Evolutionary conservation across 495 filamentous ascomycete genomes (phyloP).

Genomic region (Diplogelasinospora grovesii): DNA sequence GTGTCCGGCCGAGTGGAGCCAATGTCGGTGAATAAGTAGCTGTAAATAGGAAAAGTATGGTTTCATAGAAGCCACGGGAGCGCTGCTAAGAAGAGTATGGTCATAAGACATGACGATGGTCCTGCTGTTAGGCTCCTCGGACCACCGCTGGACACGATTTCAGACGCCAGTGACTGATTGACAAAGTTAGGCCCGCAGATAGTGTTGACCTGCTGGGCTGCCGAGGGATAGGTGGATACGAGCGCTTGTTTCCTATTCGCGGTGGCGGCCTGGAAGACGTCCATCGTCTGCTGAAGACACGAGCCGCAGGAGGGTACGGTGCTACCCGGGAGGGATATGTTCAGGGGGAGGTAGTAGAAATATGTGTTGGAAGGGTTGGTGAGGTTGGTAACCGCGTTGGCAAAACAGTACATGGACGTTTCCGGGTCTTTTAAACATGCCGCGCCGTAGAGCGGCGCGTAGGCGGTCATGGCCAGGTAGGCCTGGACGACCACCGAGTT

Average conservation of each 20-base stretch:
- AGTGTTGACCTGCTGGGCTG: constrained; percentile 59
- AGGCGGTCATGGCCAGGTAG: constrained; percentile 60
- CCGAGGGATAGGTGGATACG: constrained; percentile 50
- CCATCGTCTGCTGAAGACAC: constrained; percentile 68
- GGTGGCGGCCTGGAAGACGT: constrained; percentile 55
- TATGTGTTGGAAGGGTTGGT: constrained; percentile 61
- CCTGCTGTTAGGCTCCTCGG: background rate
- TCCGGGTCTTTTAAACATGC: constrained; percentile 60
- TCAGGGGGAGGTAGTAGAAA: constrained; percentile 79
- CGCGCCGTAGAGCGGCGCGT: constrained; percentile 68
- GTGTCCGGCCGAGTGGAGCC: too few species aligned
- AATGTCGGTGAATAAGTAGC: too few species aligned
- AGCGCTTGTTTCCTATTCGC: constrained; percentile 53
- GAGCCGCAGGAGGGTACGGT: constrained; percentile 58
- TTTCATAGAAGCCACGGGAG: background rate
- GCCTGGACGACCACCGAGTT: constrained; percentile 66
- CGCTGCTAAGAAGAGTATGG: background rate
- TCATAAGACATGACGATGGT: background rate
- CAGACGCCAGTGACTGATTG: constrained; percentile 49
- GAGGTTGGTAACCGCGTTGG: constrained; percentile 72
- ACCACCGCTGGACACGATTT: constrained; percentile 8
- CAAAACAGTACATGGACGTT: constrained; percentile 63
- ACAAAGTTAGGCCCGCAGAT: constrained; percentile 60
- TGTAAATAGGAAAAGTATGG: too few species aligned
- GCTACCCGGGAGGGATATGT: constrained; percentile 55